Percentiles rank a stretch among this genome's conserved stretches.
These are phyloP conservation scores for Fusarium sp. DNA, from an alignment of 2,329 filamentous ascomycete species.

Conservation along the genomic window DNA sequence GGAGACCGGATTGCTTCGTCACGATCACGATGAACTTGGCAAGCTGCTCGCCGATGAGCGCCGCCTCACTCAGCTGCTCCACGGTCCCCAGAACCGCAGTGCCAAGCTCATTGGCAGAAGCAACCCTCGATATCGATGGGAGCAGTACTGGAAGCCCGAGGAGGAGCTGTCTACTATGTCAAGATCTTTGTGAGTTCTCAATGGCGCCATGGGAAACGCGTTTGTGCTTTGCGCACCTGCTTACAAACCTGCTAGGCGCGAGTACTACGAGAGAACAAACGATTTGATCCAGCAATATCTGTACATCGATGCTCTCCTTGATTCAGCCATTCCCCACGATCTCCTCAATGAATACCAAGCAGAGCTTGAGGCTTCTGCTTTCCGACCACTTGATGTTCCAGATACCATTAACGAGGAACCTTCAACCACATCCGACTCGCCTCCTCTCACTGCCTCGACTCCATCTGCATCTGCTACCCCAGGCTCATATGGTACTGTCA, in stretches of 20 bases:
- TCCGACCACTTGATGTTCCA: slow-evolving; percentile 72
- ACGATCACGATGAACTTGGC: slow-evolving; percentile 60
- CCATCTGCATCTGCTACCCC: slow-evolving; percentile 38
- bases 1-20: slow-evolving; percentile 47
- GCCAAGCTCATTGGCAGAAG: slow-evolving; percentile 90
- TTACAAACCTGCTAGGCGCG: slow-evolving; percentile 63
- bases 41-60: slow-evolving; percentile 67
- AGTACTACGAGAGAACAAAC: slow-evolving; percentile 93
- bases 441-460: slow-evolving; percentile 46
- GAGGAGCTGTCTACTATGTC: slow-evolving; percentile 79
- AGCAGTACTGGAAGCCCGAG: slow-evolving; percentile 86
- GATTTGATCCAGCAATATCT: slow-evolving; percentile 90
- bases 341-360: slow-evolving; percentile 88
- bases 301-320: slow-evolving; percentile 90
- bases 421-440: slow-evolving; percentile 49
- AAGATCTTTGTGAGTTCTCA: slow-evolving; percentile 70
- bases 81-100: slow-evolving; percentile 80
- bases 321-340: slow-evolving; percentile 92
- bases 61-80: slow-evolving; percentile 70
- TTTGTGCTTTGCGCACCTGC: background rate
- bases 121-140: slow-evolving; percentile 88
- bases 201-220: background rate
- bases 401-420: slow-evolving; percentile 82
- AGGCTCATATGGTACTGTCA: slow-evolving; percentile 51
- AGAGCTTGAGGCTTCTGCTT: slow-evolving; percentile 68